A percentile compares a stretch with the other conserved stretches of the same genome.
phyloP scores from a whole-genome alignment of 768 basidiomycete species.

The Imleria badia region DNA sequence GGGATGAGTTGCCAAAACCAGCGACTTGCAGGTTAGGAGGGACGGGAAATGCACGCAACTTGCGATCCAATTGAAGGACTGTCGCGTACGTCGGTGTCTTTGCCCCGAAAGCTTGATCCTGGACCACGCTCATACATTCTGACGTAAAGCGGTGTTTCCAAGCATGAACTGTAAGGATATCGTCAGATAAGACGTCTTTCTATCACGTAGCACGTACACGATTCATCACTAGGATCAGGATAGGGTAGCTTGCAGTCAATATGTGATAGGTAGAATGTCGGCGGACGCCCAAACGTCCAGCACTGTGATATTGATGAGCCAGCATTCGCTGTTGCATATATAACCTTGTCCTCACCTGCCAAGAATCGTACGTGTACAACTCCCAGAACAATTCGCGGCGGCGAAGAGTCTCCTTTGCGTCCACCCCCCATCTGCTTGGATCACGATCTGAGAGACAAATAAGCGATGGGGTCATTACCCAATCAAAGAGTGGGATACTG shows the following conservation, averaged over 20 bases:
- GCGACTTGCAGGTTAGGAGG: conserved; percentile 65
- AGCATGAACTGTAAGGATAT: conserved; percentile 45
- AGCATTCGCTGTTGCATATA: conserved; percentile 14
- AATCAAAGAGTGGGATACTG: conserved; percentile 28
- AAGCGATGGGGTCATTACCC: background rate
- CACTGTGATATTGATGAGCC: conserved; percentile 47
- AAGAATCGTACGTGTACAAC: conserved; percentile 38
- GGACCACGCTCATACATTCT: conserved; percentile 67
- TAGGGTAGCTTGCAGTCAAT: conserved; percentile 66
- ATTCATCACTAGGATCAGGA: conserved; percentile 49
- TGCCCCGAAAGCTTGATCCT: conserved; percentile 71
- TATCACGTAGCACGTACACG: conserved; percentile 45
- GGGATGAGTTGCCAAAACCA: conserved; percentile 57
- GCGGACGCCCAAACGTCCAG: conserved; percentile 67
- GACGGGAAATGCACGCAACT: conserved; percentile 66
- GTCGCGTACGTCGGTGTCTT: conserved; percentile 68
- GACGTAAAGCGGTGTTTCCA: conserved; percentile 72
- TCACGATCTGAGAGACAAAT: conserved; percentile 52
- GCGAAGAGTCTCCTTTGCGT: conserved; percentile 54
- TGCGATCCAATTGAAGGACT: conserved; percentile 64
- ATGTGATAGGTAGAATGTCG: conserved; percentile 65
- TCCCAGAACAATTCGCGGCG: conserved; percentile 75
- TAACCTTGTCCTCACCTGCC: conserved; percentile 25
- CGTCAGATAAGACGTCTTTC: conserved; percentile 2
- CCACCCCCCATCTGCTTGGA: conserved; percentile 63